Evolutionary conservation across 2,329 filamentous ascomycete genomes (phyloP), one percentile per base, ranked within the genome.

Genomic region (Trichoderma citrinoviride): DNA sequence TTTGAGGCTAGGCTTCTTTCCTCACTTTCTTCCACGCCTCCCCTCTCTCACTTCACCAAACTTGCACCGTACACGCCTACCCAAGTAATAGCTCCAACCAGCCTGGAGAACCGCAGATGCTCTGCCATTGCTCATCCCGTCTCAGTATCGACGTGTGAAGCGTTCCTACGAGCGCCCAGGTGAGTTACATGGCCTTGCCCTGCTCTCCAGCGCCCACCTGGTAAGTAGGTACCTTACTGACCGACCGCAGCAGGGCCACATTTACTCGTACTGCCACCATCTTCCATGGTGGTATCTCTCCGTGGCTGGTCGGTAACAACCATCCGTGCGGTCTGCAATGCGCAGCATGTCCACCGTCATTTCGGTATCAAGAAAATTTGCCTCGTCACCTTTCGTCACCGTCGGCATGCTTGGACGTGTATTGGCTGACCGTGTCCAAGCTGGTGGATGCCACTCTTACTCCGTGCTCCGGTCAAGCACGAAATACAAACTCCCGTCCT

Each of bases 1-100:
- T 63, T 50, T 40, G 17, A 14, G 58, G 41, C 53, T 65, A 65
- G 64, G 19, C 21, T 63, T 56, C 57, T 65, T 65, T 23, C 56
- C 64, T 65, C 64, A 53, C n/a, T 33, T n/a, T 25, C 12, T n/a
- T 25, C 33, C 47, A 43, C 46, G 15, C 33, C 27, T 21, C 41
- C 7, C 17, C 46, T 33, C 23, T 21, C 33, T 33, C 47, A 41
- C 33, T 12, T 37, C 10, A 37, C 33, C 33, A 37, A 14, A 14
- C 33, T 14, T 4, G 10, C 10, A 37, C 33, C 12, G 10, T 14
- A 37, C 33, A 37, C 10, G 10, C 33, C 33, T 29, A 29, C 46
- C 3, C 12, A 10, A 6, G 15, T 27, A 27, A 29, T 19, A 61
- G 47, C 37, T 44, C 47, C n/a, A 44, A 57, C 54, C 29, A 21